Evolutionary conservation across 129 eudicot species (phyloP), one percentile per base, ranked within the genome.

Genomic region (Chrysanthemum lavandulifolium): DNA sequence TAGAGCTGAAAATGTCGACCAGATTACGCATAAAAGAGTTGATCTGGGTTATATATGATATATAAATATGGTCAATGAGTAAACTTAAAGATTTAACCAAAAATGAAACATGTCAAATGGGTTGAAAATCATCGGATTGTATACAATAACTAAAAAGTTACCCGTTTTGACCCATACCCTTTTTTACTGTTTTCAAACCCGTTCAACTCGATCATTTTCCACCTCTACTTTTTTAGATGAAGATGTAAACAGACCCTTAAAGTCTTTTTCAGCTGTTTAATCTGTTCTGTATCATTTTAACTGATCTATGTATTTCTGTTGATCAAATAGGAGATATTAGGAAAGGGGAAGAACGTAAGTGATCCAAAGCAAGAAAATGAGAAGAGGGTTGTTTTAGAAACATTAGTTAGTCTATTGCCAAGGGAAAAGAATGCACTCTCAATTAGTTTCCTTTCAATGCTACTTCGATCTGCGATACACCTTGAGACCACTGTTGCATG

Each of bases 401-500:
- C 97, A 13, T 86, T 95, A 68, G 96, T 83, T 61, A 86, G 97
- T 72, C 95, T 95, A 73, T 78, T 95, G 36, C 97, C 97, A 57
- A 82, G 90, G 72, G 96, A 88, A 86, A 86, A 78, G 36, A 82
- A 88, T 75, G 79, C 86, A 13, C 55, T 95, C 51, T 85, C 97
- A 9, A 87, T 86, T 45, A 88, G 86, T 76, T 90, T 95, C 76
- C 94, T 95, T 31, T 86, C 99, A 2, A 88, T 82, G 91, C 80
- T 95, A 62, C 99, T 91, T 67, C 79, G 96, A 45, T 88, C 95
- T 67, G 85, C 96, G 1, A 86, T 85, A 83, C 69, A 77, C 78
- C 85, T 93, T 1, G 96, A 93, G 69, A 89, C 97, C 62, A 87
- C 98, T 3, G 84, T 86, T 29, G 95, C 98, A 43, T 93, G 97